phyloP scores from a whole-genome alignment of 2,329 filamentous ascomycete species.

The Exophiala mesophila region DNA sequence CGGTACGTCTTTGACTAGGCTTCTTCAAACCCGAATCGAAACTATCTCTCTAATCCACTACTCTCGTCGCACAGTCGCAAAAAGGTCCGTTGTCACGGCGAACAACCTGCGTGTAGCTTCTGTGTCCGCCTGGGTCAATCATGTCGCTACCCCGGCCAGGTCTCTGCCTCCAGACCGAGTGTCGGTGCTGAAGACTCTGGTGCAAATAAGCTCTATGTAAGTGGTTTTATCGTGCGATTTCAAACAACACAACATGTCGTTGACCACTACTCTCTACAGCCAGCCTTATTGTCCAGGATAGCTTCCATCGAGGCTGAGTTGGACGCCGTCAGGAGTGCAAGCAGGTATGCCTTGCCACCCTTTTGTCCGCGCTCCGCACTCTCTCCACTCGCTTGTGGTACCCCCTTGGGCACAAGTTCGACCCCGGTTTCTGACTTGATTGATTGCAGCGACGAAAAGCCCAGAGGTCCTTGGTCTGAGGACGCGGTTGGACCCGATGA shows the following conservation, averaged over 20 bases:
- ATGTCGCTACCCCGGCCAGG: slow-evolving; percentile 1
- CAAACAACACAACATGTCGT: no score
- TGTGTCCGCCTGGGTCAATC: not conserved
- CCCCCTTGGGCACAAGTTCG: no score
- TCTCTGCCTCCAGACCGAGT: not conserved
- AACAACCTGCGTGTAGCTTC: slow-evolving; percentile 1
- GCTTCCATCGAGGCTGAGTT: not conserved
- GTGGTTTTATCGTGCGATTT: no score
- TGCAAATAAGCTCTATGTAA: not conserved
- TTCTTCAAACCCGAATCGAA: no score
- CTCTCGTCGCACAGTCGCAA: no score
- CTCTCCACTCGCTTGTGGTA: no score
- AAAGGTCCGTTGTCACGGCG: slow-evolving; percentile 1
- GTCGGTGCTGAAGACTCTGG: not conserved
- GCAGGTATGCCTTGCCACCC: not conserved
- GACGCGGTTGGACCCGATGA: not conserved
- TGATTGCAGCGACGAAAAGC: not conserved
- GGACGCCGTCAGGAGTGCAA: not conserved
- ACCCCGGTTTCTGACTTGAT: no score
- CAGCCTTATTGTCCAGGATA: not conserved
- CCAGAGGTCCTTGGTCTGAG: not conserved
- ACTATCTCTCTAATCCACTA: no score
- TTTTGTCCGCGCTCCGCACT: no score
- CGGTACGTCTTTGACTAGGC: no score
- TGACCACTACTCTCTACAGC: no score